These are phyloP conservation scores for Escallonia rubra DNA, from an alignment of 129 eudicot genomes.

Conservation along the genomic window DNA sequence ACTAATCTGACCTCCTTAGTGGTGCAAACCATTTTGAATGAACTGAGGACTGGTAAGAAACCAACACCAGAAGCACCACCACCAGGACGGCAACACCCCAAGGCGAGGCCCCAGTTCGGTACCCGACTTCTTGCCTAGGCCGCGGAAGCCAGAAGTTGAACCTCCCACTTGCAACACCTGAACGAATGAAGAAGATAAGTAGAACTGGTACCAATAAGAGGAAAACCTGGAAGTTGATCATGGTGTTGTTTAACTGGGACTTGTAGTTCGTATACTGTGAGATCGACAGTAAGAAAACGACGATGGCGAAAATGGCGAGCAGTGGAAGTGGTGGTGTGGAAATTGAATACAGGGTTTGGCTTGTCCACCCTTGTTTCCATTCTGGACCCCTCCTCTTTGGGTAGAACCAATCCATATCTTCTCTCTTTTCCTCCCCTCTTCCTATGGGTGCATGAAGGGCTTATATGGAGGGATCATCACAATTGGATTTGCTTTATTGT, in stretches of 20 bases:
- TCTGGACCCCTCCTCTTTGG: slow-evolving; percentile 35
- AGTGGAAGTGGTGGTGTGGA: slow-evolving; percentile 63
- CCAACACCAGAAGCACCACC: slow-evolving; percentile 39
- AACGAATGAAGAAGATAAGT: slow-evolving; percentile 37
- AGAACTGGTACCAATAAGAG: slow-evolving; percentile 47
- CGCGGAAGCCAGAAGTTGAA: slow-evolving; percentile 24
- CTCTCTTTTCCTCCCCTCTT: not conserved
- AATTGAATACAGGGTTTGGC: slow-evolving; percentile 28
- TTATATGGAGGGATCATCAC: slow-evolving; percentile 4
- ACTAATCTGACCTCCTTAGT: slow-evolving; percentile 21
- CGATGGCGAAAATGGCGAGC: slow-evolving; percentile 47
- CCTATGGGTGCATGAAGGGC: slow-evolving; percentile 3
- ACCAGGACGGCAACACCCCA: slow-evolving; percentile 38
- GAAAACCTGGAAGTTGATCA: slow-evolving; percentile 32
- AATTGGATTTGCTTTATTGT: slow-evolving; percentile 21
- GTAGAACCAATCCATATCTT: slow-evolving; percentile 39
- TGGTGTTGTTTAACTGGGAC: slow-evolving; percentile 32
- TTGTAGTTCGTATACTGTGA: slow-evolving; percentile 49
- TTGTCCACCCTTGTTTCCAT: slow-evolving; percentile 52
- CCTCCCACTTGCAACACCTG: slow-evolving; percentile 24
- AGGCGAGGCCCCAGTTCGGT: slow-evolving; percentile 24
- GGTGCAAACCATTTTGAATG: slow-evolving; percentile 31
- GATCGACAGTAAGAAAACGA: slow-evolving; percentile 47
- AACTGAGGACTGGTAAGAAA: slow-evolving; percentile 35
- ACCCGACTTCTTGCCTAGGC: slow-evolving; percentile 4